Base-by-base conservation (phyloP, 108 stramenopile genomes). In the Pinguiococcus pyrenoidosus region DNA sequence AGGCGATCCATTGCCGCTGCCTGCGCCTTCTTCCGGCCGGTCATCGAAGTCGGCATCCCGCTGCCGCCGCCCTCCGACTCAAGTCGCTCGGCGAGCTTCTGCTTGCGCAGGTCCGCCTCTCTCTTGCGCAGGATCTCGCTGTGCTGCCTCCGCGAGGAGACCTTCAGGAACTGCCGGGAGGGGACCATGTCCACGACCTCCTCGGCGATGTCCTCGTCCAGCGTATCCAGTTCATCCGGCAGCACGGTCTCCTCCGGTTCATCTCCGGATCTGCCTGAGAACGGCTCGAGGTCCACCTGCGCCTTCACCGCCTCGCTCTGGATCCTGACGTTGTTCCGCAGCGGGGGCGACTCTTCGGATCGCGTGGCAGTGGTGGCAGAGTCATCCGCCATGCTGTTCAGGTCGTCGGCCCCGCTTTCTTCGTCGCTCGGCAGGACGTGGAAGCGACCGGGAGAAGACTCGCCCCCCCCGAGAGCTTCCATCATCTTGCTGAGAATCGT, bases 181-280 rank as follows among this genome's bases (percentile, higher is more conserved):
- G 64, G 64, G 34, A 65, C 64, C 45, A 65, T 56, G 54, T 66
- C 62, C 32, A 58, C 62, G 28, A 49, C 20, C 25, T 51, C 50
- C 3, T 59, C 50, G 17, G 43, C 57, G 30, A 44, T 58, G 23
- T 59, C 44, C 29, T 28, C 59, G 23, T 62, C 59, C 14, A 50
- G 9, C 16, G 42, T 10, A 27, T 8, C 32, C 49, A 24, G 20
- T 32, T n/a, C n/a, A n/a, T n/a, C n/a, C n/a, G n/a, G n/a, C n/a
- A n/a, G n/a, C n/a, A n/a, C n/a, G n/a, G n/a, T n/a, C n/a, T n/a
- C n/a, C n/a, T n/a, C n/a, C n/a, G n/a, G n/a, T n/a, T n/a, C n/a
- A n/a, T n/a, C 34, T 37, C 32, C 26, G 12, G 22, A 30, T 38
- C 54, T n/a, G n/a, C n/a, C n/a, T n/a, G 6, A 6, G 6, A 6